Evolutionary conservation across 2,329 filamentous ascomycete species (phyloP), one percentile per base, ranked within the genome.

Genomic region (Neurospora crassa): DNA sequence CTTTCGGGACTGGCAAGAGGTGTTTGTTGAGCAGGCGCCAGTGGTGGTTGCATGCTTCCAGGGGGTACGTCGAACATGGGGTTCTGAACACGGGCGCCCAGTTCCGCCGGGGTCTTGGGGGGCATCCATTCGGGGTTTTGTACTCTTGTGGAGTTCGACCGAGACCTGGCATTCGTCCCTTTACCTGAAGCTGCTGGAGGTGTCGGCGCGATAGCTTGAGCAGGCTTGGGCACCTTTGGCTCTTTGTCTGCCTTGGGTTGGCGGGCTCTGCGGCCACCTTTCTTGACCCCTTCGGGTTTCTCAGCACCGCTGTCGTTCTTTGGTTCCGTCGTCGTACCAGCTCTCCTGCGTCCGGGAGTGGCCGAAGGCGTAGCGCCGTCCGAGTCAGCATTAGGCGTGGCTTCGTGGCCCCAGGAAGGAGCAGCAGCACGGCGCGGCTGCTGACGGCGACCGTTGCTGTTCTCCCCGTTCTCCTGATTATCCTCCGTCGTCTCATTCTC

Each of bases 321-420:
- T 67, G 76, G 5, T 18, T 80, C 75, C 37, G 74, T 75, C 4
- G 72, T 63, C 3, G 74, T 73, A 40, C 76, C 78, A 16, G 79
- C 82, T 71, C 83, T 85, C 71, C 87, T 84, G 34, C 86, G 84
- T 4, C 84, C 83, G 2, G 87, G 87, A 3, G 89, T 90, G n/a
- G 86, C 85, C 11, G 83, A 83, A 11, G 86, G 85, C 2, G 88
- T 88, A 68, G 83, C 81, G 63, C 82, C 84, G 75, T 93, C 91
- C 18, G 86, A 86, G 72, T 93, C 91, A 40, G 77, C 78, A 45
- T 78, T 77, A 1, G 76, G 70, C 1, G 78, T 86, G 40, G 83
- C 83, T 76, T 92, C 91, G 71, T 86, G 88, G 59, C 88, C 88
- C 83, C 90, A 94, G 0, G 89, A 92, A 3, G 92, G 92, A 12